These are phyloP conservation scores for Pueraria montana DNA, from an alignment of 306 rosid species.

Conservation along the genomic window DNA sequence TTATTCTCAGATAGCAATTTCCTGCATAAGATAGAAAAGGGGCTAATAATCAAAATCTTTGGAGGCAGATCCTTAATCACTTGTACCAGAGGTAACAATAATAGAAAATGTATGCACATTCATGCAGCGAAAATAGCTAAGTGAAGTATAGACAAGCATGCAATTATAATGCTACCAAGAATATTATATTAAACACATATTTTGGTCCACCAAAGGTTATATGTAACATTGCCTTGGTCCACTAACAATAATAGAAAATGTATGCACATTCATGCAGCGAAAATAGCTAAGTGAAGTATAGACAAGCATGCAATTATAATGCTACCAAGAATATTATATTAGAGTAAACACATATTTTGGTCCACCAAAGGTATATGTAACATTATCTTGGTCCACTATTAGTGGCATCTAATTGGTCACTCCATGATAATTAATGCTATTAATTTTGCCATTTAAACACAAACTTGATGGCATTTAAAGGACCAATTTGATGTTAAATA, in stretches of 20 bases:
- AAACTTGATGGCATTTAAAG: constrained; percentile 3
- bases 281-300: constrained; percentile 33
- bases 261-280: constrained; percentile 28
- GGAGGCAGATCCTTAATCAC: constrained; percentile 38
- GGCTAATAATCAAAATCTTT: constrained; percentile 8
- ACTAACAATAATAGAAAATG: constrained; percentile 36
- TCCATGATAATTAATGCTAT: constrained; percentile 21
- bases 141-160: constrained; percentile 3
- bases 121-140: constrained; percentile 38
- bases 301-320: not conserved
- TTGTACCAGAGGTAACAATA: constrained; percentile 37
- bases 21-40: constrained; percentile 47
- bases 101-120: constrained; percentile 32
- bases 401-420: constrained; percentile 25
- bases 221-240: constrained; percentile 5
- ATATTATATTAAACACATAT: not conserved
- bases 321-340: not conserved
- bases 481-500: not conserved
- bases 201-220: constrained; percentile 2
- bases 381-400: constrained; percentile 8
- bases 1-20: constrained; percentile 86
- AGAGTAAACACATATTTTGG: constrained; percentile 6
- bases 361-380: not conserved
- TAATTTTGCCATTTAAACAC: not conserved
- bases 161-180: constrained; percentile 6